Percentiles rank a stretch among this genome's conserved stretches.
Conservation (phyloP, 1,139 yeast genomes). For the Yamadazyma triangularis region DNA sequence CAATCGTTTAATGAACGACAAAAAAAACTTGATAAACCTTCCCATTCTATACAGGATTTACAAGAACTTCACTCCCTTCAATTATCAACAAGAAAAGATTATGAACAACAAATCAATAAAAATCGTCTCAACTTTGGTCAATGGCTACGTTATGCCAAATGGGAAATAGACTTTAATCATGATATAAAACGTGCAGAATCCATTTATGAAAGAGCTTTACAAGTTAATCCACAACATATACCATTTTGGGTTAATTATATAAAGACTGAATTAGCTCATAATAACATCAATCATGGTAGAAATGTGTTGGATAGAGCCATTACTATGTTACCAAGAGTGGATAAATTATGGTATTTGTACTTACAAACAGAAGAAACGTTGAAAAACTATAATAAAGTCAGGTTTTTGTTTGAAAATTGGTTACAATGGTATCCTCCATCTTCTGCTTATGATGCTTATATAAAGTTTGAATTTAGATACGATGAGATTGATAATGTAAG, state of each 20-base stretch:
- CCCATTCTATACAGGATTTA: constrained; percentile 62
- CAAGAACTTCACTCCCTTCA: constrained; percentile 79
- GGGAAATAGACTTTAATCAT: constrained; percentile 74
- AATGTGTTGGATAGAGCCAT: constrained; percentile 80
- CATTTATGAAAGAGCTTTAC: constrained; percentile 81
- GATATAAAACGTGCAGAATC: constrained; percentile 77
- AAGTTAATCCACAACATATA: constrained; percentile 66
- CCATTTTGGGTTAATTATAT: constrained; percentile 87
- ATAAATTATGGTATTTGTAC: constrained; percentile 82
- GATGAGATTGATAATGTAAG: constrained; percentile 58
- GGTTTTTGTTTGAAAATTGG: constrained; percentile 78
- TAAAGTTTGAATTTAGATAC: constrained; percentile 68
- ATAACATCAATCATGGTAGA: constrained; percentile 84
- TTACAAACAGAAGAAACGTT: constrained; percentile 80
- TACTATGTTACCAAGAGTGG: constrained; percentile 67
- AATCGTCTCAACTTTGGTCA: constrained; percentile 79
- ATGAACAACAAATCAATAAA: constrained; percentile 78
- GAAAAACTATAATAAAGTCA: constrained; percentile 57
- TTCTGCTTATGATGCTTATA: constrained; percentile 71
- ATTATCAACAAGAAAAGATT: constrained; percentile 72
- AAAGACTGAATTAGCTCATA: constrained; percentile 67
- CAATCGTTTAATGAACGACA: constrained; percentile 29
- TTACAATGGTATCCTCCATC: constrained; percentile 64
- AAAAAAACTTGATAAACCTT: constrained; percentile 35
- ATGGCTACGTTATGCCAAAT: constrained; percentile 89